Evolutionary conservation across 2,329 filamentous ascomycete genomes (phyloP), one percentile per base, ranked within the genome.

Genomic region (Phaeophleospora eucalypticola): DNA sequence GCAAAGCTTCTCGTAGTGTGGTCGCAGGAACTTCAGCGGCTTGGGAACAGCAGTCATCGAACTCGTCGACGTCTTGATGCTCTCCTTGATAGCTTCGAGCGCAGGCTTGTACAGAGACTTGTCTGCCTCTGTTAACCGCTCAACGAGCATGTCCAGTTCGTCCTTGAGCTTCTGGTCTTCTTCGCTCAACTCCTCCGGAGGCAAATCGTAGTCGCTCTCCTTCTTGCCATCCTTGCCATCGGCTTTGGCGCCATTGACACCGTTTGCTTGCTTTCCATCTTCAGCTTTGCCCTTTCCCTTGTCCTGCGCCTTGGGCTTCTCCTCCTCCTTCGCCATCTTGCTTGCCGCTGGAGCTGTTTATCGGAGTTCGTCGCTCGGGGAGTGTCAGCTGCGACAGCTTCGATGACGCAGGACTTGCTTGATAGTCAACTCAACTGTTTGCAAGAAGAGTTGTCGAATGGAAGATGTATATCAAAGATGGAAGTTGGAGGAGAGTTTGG

Each of bases 1-100:
- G 53, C 86, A 86, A 65, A 98, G 78, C 47, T 86, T 83, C 71
- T 94, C 87, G 74, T 97, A 98, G 71, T 98, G 91, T 58, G 91
- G 93, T 74, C 93, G 83, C 55, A 98, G 81, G 70, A 98, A 98
- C 72, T 98, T 98, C 62, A 98, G 80, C 27, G 93, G 93, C 73
- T 98, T 98, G 18, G 94, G 93, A 53, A 98, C 93, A 50, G 93
- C 93, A 40, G 93, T 98, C 93, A 98, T 98, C 37, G 94, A 98
- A 49, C 90, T 97, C 58, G 93, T 98, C 50, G 93, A 95, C 46
- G 93, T 98, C 77, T 96, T 97, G 78, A 98, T 98, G 66, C 89
- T 94, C 64, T 84, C 89, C 77, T 96, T 97, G 82, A 98, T 96
- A 58, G 89, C 86, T 71, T 97, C 90, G 58, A 98, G 77, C 45